Base-by-base conservation (phyloP, 1,284 basidiomycete species). In the Phylloboletellus chloephorus region DNA sequence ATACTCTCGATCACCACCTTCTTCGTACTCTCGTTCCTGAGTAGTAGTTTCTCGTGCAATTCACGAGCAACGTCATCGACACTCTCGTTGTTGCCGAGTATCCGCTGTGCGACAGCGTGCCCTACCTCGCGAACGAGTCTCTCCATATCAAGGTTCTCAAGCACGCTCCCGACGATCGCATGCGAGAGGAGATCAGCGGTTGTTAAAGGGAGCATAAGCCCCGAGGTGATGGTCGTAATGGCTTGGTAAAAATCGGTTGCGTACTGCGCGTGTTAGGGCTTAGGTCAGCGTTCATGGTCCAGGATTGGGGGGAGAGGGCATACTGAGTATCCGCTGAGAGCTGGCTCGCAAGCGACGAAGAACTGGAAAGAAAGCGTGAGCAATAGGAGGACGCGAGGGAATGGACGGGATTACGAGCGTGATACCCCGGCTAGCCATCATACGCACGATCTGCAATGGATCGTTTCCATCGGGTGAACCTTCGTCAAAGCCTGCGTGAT, bases 121-220 rank as follows among this genome's bases (percentile, higher is more conserved):
- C 93, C 93, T 37, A 98, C 89, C 65, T 97, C 93, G 31, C 83
- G 79, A 46, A 98, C 91, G 33, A 98, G 76, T 28, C 94, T 80
- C 57, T 99, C 96, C 87, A 99, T 94, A 63, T 98, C 95, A 55
- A 98, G 83, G 56, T 98, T 97, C 68, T 99, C 95, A 17, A 98
- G 76, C 21, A 98, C 95, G 53, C 90, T 91, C 16, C 92, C 95
- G 40, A 96, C 90, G 50, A 99, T 98, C 24, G 95, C 96, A 60
- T 96, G 92, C n/a, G 94, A 83, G 31, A 99, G 79, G 19, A 98
- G 78, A 60, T 93, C 88, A 21, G 95, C 96, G 11, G 93, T 98
- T 4, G 94, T 97, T 31, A 98, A 73, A 1, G 95, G 96, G 5
- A 99, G 78, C 85, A 98, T 94, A 41, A 94, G 74, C 7, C 91